Evolutionary conservation across 2,329 filamentous ascomycete species (phyloP), one percentile per base, ranked within the genome.

Genomic region (Talaromyces rugulosus): DNA sequence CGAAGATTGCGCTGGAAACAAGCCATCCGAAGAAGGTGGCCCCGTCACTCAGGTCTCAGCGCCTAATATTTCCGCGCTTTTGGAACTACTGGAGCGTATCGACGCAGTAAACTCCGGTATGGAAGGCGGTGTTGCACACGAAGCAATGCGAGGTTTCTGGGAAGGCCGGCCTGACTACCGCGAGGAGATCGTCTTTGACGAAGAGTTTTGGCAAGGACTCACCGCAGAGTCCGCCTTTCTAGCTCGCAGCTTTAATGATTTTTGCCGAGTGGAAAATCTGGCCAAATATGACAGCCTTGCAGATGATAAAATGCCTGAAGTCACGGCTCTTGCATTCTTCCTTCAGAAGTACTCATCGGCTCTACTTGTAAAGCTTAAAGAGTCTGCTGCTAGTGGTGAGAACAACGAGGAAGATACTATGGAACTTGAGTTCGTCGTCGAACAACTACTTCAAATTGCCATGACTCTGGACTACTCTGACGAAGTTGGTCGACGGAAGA

Each of bases 91-190:
- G 4, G 95, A 99, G 78, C 88, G 95, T 67, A 95, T 99, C 63
- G 93, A 99, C 69, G 87, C 98, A 2, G 86, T 96, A 65, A 95
- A 95, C 72, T 94, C 92, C 4, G 93, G 92, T 1, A 87, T 90
- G 23, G 93, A 97, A 73, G 91, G 89, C 60, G 96, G 95, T 5
- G 91, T 98, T 63, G 94, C 92, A 1, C 84, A 96, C 8, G 91
- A 97, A 72, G 95, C 95, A 0, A 97, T 99, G 93, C 89, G 86
- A 64, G 91, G 92, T 55, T 98, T 99, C 76, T 99, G 95, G 95
- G 90, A 95, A 67, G 91, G 93, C 4, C 87, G 95, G 18, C 90
- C 91, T 1, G 80, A 82, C 65, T 82, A 82, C 63, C 73, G 78
- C 6, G 77, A 81, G 58, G 74, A 73, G 1, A 67, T 83, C 61